phyloP scores from a whole-genome alignment of 129 eudicot genomes.

The Glebionis coronaria region DNA sequence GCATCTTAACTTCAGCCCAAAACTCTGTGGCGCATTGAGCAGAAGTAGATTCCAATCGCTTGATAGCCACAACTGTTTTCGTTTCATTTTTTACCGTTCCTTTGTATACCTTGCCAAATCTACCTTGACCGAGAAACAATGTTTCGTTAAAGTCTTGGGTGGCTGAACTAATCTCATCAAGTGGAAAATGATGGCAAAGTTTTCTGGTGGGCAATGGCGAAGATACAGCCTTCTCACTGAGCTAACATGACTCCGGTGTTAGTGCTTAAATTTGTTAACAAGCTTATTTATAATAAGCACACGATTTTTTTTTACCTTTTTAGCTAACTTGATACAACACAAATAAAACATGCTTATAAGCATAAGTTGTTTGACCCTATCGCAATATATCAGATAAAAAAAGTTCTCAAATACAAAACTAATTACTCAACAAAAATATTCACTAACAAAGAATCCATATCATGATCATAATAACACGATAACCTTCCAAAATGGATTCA shows the following conservation, averaged over 20 bases:
- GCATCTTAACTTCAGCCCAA: slow-evolving; percentile 32
- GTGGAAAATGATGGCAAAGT: not conserved
- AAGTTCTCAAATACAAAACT: no score
- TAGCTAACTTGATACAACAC: no score
- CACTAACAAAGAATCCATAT: no score
- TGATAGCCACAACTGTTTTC: not conserved
- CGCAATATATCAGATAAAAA: no score
- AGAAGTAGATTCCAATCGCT: not conserved
- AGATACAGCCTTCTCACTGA: not conserved
- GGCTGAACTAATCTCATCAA: not conserved
- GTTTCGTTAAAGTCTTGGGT: not conserved
- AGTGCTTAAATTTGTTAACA: no score
- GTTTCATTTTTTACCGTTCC: not conserved
- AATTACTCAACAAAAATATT: no score
- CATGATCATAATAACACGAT: no score
- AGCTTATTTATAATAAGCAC: no score
- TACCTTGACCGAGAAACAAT: not conserved
- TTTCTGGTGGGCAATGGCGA: not conserved
- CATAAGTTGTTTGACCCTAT: no score
- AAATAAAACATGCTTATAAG: no score
- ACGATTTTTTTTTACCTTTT: no score
- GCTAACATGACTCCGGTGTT: not conserved
- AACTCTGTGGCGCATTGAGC: slow-evolving; percentile 14
- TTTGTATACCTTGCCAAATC: not conserved
- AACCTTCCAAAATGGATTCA: no score